Base-by-base conservation (phyloP, 1,139 yeast genomes). In the Hyphopichia wangnamkhiaoensis region DNA sequence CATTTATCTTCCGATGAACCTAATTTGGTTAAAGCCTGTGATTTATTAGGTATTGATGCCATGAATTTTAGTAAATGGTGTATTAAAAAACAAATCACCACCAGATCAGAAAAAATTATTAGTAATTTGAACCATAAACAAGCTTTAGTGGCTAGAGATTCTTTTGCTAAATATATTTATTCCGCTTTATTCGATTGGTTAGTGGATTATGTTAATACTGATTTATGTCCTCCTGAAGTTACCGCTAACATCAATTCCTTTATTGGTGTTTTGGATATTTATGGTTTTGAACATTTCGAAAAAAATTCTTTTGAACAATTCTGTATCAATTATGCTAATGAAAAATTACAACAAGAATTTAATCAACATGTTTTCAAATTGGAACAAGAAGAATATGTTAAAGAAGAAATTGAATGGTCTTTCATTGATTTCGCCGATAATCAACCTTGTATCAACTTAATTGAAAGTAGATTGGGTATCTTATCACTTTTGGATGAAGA, bases 301-400 rank as follows among this genome's bases (percentile, higher is more conserved):
- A 82, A 78, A 55, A 93, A 93, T 63, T 90, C 97, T 6, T 93
- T 93, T 55, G 98, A 93, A 66, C 98, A 93, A 61, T 91, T 93
- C 65, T 93, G 98, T 68, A 93, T 93, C 66, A 93, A 93, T 61
- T 93, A 93, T 62, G 98, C 98, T 37, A 93, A 93, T 63, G 98
- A 93, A 68, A 93, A 93, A 65, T 75, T 93, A 52, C 98, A 93
- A 65, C 98, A 93, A 65, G 98, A 91, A 61, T 93, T 93, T 64
- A 93, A 91, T 58, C 98, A 91, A 63, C 98, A 93, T 59, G 98
- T 93, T 35, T 93, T 93, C 76, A 93, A 91, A 61, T 76, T 93
- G 47, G 98, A 93, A 59, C 98, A 93, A 70, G 97, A 91, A 59
- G 97, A 93, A 58, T 93, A 93, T 61, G 75, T 90, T 36, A 79